These are phyloP conservation scores for Penicillium longicatenatum DNA, from an alignment of 495 filamentous ascomycete genomes.

Conservation along the genomic window DNA sequence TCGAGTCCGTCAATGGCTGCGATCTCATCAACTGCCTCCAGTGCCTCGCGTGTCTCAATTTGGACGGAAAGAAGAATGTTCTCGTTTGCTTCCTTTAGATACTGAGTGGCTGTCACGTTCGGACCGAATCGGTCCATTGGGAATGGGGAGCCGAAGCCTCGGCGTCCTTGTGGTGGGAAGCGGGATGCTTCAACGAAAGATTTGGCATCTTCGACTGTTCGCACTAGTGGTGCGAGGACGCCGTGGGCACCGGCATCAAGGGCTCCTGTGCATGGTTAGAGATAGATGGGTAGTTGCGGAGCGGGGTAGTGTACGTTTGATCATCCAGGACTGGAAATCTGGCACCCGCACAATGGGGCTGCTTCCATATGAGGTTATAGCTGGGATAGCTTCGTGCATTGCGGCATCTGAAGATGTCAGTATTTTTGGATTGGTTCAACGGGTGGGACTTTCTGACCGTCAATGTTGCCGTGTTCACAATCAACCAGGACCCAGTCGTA, in stretches of 20 bases:
- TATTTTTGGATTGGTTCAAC: background rate
- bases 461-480: conserved; percentile 15
- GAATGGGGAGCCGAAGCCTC: conserved; percentile 32
- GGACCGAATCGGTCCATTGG: conserved; percentile 19
- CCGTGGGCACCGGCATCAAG: conserved; percentile 60
- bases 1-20: conserved; percentile 72
- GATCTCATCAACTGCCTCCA: conserved; percentile 70
- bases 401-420: conserved; percentile 54
- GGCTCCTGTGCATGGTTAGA: conserved; percentile 50
- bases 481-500: conserved; percentile 13
- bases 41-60: conserved; percentile 75
- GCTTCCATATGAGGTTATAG: conserved; percentile 64
- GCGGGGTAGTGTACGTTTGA: conserved; percentile 57
- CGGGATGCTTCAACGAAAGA: conserved; percentile 56
- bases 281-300: background rate
- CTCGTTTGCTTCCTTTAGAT: conserved; percentile 74
- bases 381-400: conserved; percentile 80
- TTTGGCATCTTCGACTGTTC: conserved; percentile 65
- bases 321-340: conserved; percentile 68
- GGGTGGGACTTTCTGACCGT: background rate
- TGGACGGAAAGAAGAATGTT: conserved; percentile 73
- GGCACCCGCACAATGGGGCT: conserved; percentile 68
- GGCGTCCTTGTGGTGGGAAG: conserved; percentile 30
- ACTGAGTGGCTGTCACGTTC: conserved; percentile 40
- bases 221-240: conserved; percentile 63